These are phyloP conservation scores for Sarocladium brachiariae DNA, from an alignment of 2,329 filamentous ascomycete species.

Conservation along the genomic window DNA sequence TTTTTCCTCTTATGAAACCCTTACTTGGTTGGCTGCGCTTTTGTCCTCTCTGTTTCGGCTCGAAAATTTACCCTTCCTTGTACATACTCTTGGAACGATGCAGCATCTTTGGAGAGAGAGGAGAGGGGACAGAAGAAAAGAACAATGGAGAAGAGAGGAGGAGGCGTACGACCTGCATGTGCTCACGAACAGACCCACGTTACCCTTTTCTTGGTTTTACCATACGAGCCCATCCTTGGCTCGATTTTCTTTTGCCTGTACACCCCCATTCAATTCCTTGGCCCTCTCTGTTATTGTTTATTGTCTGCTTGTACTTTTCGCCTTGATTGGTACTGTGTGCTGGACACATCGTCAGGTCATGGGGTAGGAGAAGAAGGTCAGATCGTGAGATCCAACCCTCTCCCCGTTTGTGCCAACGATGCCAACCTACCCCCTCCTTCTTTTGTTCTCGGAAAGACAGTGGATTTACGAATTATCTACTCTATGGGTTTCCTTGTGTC, in stretches of 20 bases:
- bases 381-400: too few species aligned
- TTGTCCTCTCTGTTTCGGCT: background rate
- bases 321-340: background rate
- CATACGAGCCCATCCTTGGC: background rate
- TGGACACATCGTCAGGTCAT: slow-evolving; percentile 7
- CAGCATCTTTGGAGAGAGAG: background rate
- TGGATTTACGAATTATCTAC: slow-evolving; percentile 4
- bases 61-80: slow-evolving; percentile 5
- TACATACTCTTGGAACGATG: slow-evolving; percentile 3
- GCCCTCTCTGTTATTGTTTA: background rate
- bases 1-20: background rate
- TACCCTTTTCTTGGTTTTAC: background rate
- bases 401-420: background rate
- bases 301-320: background rate
- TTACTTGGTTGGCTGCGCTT: background rate
- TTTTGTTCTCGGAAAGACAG: background rate
- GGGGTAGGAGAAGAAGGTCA: too few species aligned
- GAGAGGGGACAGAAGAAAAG: too few species aligned
- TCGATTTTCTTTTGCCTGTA: background rate
- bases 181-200: slow-evolving; percentile 1
- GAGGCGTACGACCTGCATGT: slow-evolving; percentile 1
- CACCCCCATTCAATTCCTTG: background rate
- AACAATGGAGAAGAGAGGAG: background rate
- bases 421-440: background rate
- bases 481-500: slow-evolving; percentile 8